These are phyloP conservation scores for Talaromyces islandicus DNA, from an alignment of 2,329 filamentous ascomycete genomes.

Conservation along the genomic window DNA sequence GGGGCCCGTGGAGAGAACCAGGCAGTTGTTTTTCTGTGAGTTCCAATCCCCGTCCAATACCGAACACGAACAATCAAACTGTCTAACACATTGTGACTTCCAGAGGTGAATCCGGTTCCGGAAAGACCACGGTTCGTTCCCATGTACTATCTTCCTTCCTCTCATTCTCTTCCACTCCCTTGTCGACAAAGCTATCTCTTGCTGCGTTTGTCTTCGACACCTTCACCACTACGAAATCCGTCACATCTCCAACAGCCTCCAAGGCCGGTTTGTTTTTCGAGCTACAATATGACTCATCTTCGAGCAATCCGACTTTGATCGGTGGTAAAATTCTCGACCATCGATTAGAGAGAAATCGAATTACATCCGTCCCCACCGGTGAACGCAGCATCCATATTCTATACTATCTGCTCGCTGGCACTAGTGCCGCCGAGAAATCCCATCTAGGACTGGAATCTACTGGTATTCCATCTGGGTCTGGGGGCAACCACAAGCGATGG, in stretches of 20 bases:
- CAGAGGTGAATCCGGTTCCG: slow-evolving; percentile 91
- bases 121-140: slow-evolving; percentile 89
- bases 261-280: slow-evolving; percentile 95
- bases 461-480: slow-evolving; percentile 34
- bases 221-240: slow-evolving; percentile 92
- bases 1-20: slow-evolving; percentile 90
- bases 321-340: slow-evolving; percentile 94
- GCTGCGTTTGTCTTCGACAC: slow-evolving; percentile 95
- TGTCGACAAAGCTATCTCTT: slow-evolving; percentile 88
- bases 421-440: slow-evolving; percentile 79
- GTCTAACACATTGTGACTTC: slow-evolving; percentile 15
- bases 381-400: slow-evolving; percentile 95
- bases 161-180: slow-evolving; percentile 81
- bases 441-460: slow-evolving; percentile 64
- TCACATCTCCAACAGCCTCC: slow-evolving; percentile 89
- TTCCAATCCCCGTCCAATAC: slow-evolving; percentile 16
- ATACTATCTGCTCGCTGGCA: slow-evolving; percentile 91
- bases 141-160: slow-evolving; percentile 82
- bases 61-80: background rate
- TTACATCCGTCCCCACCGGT: slow-evolving; percentile 86
- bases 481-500: slow-evolving; percentile 71
- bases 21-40: slow-evolving; percentile 85
- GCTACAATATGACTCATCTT: slow-evolving; percentile 87
- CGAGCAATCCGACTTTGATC: slow-evolving; percentile 77
- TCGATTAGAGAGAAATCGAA: slow-evolving; percentile 82